These are phyloP conservation scores for Sanguinoderma infundibulare DNA, from an alignment of 1,284 basidiomycete genomes.

Conservation along the genomic window DNA sequence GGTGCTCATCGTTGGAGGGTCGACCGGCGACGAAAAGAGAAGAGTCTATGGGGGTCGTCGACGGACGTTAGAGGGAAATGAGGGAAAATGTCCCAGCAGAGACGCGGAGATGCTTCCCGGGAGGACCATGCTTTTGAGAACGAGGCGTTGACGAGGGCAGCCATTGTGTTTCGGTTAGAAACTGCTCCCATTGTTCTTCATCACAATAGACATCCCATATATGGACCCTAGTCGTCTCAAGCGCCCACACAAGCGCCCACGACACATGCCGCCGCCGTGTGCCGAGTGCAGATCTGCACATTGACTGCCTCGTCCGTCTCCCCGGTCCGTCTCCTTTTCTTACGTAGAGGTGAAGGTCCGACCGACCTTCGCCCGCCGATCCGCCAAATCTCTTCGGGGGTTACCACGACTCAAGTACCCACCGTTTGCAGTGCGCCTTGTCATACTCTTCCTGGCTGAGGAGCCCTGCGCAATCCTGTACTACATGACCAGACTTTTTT, in stretches of 20 bases:
- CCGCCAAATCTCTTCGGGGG: neutral
- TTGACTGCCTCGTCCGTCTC: neutral
- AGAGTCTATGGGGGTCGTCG: conserved; percentile 32
- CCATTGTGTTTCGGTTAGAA: conserved; percentile 32
- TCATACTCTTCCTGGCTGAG: no score
- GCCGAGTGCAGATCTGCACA: neutral
- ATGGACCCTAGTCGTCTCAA: conserved; percentile 3
- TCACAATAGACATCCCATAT: conserved; percentile 22
- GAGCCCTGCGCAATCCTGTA: no score
- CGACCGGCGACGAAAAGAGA: conserved; percentile 52
- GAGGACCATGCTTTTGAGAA: conserved; percentile 31
- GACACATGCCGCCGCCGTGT: neutral
- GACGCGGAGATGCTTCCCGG: conserved; percentile 5
- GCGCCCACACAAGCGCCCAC: neutral
- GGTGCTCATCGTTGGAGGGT: conserved; percentile 38
- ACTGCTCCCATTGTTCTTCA: conserved; percentile 20
- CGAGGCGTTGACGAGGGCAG: conserved; percentile 21
- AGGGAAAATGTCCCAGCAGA: conserved; percentile 26
- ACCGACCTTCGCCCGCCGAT: neutral
- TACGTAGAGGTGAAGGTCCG: neutral
- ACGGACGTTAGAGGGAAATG: conserved; percentile 30
- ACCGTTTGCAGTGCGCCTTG: neutral
- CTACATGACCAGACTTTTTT: no score
- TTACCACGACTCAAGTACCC: neutral
- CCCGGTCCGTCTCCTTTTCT: no score